These are phyloP conservation scores for Aspergillus fischeri DNA, from an alignment of 2,329 filamentous ascomycete species.

Conservation along the genomic window DNA sequence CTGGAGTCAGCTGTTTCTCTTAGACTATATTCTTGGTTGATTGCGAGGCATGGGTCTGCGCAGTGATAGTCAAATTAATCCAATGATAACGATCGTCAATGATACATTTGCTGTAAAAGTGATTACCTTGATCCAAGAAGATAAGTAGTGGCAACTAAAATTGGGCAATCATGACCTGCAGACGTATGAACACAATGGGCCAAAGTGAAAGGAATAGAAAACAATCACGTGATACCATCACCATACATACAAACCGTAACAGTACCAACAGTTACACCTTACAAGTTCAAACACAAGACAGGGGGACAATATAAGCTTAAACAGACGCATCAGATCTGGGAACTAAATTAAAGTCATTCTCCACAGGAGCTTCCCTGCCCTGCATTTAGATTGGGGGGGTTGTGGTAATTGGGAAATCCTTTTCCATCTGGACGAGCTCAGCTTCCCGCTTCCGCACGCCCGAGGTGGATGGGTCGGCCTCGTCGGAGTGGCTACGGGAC, in stretches of 20 bases:
- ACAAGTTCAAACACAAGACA: neutral
- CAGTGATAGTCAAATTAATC: neutral
- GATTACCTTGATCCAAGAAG: neutral
- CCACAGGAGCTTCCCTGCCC: neutral
- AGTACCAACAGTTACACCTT: neutral
- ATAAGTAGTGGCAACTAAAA: neutral
- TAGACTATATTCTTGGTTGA: conserved; percentile 1
- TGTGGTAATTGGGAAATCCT: neutral
- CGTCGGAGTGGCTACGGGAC: conserved; percentile 3
- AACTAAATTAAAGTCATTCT: neutral
- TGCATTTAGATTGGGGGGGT: neutral
- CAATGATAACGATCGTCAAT: neutral
- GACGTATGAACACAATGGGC: neutral
- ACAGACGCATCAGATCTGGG: neutral
- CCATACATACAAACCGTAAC: neutral
- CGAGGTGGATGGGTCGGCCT: conserved; percentile 6
- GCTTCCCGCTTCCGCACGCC: conserved; percentile 17
- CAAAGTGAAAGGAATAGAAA: neutral
- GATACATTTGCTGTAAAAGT: conserved; percentile 2
- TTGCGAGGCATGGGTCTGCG: conserved; percentile 4
- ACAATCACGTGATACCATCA: neutral
- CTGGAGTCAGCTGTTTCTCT: conserved; percentile 7
- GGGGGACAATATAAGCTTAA: neutral
- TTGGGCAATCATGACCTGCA: neutral
- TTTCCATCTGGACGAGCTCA: neutral